Evolutionary conservation across 2,329 filamentous ascomycete species (phyloP).

Genomic region (Aureobasidium leucospermi): DNA sequence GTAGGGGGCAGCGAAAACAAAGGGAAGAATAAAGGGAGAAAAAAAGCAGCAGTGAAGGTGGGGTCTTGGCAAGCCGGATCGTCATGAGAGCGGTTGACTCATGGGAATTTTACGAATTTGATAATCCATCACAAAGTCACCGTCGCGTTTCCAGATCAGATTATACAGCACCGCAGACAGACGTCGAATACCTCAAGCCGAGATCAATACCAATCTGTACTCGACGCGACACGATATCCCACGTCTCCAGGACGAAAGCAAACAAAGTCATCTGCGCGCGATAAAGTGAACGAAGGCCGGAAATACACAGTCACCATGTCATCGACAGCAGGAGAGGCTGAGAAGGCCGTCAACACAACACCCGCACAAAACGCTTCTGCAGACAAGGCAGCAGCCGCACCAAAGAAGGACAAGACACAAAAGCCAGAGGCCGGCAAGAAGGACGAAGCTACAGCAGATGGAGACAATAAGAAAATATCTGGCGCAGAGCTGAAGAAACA

Average conservation of each 20-base stretch:
- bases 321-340: not conserved
- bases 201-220: not conserved
- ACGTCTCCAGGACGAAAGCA: not conserved
- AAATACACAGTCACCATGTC: not conserved
- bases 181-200: no score
- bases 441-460: not conserved
- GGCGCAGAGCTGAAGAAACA: slow-evolving; percentile 79
- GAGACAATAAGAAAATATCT: slow-evolving; percentile 48
- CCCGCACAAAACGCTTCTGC: not conserved
- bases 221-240: not conserved
- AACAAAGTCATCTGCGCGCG: not conserved
- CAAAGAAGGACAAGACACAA: slow-evolving; percentile 12
- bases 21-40: not conserved
- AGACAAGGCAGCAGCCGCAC: slow-evolving; percentile 45
- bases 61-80: not conserved
- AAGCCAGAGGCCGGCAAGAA: slow-evolving; percentile 12
- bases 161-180: not conserved
- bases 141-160: not conserved
- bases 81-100: not conserved
- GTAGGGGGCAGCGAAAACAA: not conserved
- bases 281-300: not conserved
- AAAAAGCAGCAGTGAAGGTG: not conserved
- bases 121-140: not conserved
- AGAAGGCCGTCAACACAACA: not conserved
- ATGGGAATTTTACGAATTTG: slow-evolving; percentile 4